A percentile compares a stretch with the other conserved stretches of the same genome.
Evolutionary conservation across 2,329 filamentous ascomycete genomes (phyloP).

Genomic region (Neofusicoccum kwambonambiense): DNA sequence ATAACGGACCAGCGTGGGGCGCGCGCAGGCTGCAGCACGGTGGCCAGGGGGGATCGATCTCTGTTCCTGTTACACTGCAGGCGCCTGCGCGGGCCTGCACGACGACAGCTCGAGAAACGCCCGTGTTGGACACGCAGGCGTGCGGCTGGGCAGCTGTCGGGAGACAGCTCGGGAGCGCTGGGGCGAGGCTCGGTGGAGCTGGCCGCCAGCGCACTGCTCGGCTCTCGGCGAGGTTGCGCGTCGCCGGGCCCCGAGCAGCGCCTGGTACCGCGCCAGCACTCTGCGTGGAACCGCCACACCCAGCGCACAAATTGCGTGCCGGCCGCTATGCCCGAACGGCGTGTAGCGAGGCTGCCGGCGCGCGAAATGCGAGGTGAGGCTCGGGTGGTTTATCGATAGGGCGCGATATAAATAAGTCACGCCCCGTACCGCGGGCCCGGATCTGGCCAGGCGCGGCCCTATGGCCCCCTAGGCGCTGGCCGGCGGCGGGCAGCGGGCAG

Average conservation of each 20-base stretch:
- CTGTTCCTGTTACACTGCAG: background rate
- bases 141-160: background rate
- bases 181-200: background rate
- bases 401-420: constrained; percentile 3
- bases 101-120: background rate
- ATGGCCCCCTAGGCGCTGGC: background rate
- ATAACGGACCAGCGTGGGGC: constrained; percentile 4
- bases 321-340: background rate
- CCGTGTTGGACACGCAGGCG: background rate
- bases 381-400: constrained; percentile 3
- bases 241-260: no score
- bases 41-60: background rate
- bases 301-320: background rate
- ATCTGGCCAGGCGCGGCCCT: constrained; percentile 1
- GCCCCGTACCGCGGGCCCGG: constrained; percentile 1
- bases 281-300: background rate
- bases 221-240: background rate
- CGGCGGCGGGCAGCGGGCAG: background rate
- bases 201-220: background rate
- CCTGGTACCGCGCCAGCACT: background rate
- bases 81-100: background rate
- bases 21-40: background rate
- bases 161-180: background rate
- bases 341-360: background rate
- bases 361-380: background rate